These are phyloP conservation scores for Cryphonectria carpinicola DNA, from an alignment of 2,329 filamentous ascomycete genomes.

Conservation along the genomic window DNA sequence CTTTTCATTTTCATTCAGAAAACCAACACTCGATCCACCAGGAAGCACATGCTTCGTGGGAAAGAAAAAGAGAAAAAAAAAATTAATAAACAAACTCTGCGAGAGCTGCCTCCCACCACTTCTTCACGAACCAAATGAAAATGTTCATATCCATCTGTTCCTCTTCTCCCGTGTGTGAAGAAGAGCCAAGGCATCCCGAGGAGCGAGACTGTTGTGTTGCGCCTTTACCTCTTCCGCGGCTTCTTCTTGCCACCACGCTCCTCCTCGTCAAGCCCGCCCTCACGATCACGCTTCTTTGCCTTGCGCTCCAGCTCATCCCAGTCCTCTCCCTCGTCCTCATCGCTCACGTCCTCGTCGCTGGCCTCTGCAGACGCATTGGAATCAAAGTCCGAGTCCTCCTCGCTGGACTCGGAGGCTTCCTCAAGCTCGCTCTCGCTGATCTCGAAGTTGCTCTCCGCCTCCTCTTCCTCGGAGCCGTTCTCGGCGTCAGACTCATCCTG, in stretches of 20 bases:
- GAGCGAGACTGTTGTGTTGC: neutral
- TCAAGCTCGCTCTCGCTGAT: slow-evolving; percentile 86
- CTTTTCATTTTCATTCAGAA: neutral
- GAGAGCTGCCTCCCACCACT: slow-evolving; percentile 11
- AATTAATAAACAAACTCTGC: neutral
- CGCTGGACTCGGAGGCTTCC: slow-evolving; percentile 73
- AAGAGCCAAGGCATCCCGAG: neutral
- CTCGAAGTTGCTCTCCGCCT: slow-evolving; percentile 92
- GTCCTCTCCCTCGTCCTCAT: slow-evolving; percentile 81
- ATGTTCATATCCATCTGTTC: slow-evolving; percentile 2
- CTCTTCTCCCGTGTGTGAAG: neutral
- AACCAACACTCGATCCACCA: neutral
- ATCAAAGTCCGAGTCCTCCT: slow-evolving; percentile 92
- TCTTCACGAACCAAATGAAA: slow-evolving; percentile 14
- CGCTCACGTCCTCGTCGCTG: slow-evolving; percentile 74
- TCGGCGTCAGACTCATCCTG: slow-evolving; percentile 87
- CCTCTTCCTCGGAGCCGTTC: slow-evolving; percentile 74
- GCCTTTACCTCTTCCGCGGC: slow-evolving; percentile 35
- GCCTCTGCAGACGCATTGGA: slow-evolving; percentile 85
- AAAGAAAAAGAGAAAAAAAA: neutral
- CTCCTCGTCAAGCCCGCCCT: slow-evolving; percentile 72
- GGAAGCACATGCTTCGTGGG: neutral
- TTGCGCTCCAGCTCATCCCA: slow-evolving; percentile 96
- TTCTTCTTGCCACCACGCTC: slow-evolving; percentile 75
- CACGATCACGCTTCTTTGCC: slow-evolving; percentile 81